Evolutionary conservation across 2,329 filamentous ascomycete genomes (phyloP), one percentile per base, ranked within the genome.

Genomic region (Karstenula rhodostoma): DNA sequence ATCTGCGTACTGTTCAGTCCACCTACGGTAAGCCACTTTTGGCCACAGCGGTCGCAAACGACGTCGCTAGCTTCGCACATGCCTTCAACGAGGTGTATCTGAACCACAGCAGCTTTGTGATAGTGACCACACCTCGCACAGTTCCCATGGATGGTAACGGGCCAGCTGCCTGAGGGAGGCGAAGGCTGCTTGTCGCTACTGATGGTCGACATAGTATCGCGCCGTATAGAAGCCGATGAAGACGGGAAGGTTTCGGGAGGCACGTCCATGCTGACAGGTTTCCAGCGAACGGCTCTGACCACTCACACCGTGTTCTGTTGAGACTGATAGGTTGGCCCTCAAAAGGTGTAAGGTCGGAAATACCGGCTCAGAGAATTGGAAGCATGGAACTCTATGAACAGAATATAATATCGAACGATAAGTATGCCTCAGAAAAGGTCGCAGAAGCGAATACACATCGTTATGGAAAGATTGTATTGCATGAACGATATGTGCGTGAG

Each of bases 101-200:
- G 64, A 8, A 75, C 54, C 27, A 61, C 48, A 40, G 62, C 58
- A 12, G 71, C 67, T 13, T 55, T 68, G 58, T 76, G 69, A 51
- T 69, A 58, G 54, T 74, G 73, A 52, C 69, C 66, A 40, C 72
- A 75, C 33, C 62, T 63, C 4, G 73, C 62, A 49, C 73, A 76
- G 46, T 69, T 73, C 9, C 69, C 72, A 48, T 69, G 67, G 32
- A 74, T 60, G 1, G 62, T 59, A 17, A 74, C 22, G 7, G 29
- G 63, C 66, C 68, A 74, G 40, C 59, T 58, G 4, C 71, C 73
- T 12, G 56, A 47, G 12, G 68, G 67, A 4, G 68, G 49, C 10
- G 64, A 60, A 4, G 32, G 4, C 32, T 52, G 33, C 17, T 40
- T 58, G 5, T 57, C 64, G 50, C 67, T 74, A 22, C 56, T 63